A percentile compares a stretch with the other conserved stretches of the same genome.
These are phyloP conservation scores for Clathrospora elynae DNA, from an alignment of 2,329 filamentous ascomycete genomes.

Conservation along the genomic window DNA sequence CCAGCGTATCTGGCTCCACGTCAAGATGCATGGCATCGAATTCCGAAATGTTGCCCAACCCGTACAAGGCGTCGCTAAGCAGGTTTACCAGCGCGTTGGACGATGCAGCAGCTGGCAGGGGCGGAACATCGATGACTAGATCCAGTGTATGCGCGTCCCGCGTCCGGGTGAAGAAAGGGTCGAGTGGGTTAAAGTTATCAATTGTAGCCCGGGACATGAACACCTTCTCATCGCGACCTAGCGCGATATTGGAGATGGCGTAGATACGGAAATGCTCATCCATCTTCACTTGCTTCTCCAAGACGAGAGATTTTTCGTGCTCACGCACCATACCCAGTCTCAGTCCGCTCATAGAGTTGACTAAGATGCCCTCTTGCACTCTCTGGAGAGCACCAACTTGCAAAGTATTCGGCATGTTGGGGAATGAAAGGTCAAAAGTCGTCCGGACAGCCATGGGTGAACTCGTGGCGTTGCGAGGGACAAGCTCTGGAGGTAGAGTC, in stretches of 20 bases:
- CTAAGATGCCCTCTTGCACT: constrained; percentile 62
- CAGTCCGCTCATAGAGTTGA: constrained; percentile 65
- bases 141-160: constrained; percentile 76
- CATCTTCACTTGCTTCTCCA: constrained; percentile 39
- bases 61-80: constrained; percentile 29
- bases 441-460: constrained; percentile 71
- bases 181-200: constrained; percentile 71
- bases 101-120: constrained; percentile 27
- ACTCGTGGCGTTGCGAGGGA: constrained; percentile 79
- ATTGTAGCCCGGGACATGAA: constrained; percentile 75
- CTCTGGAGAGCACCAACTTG: constrained; percentile 60
- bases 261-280: constrained; percentile 70
- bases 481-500: constrained; percentile 78
- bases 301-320: constrained; percentile 49
- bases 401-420: constrained; percentile 58
- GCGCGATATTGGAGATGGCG: constrained; percentile 76
- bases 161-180: constrained; percentile 82
- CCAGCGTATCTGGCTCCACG: constrained; percentile 31
- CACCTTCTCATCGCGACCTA: constrained; percentile 87
- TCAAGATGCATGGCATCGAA: constrained; percentile 32
- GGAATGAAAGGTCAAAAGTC: constrained; percentile 73
- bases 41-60: constrained; percentile 32
- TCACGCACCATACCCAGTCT: constrained; percentile 72
- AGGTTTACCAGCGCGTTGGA: constrained; percentile 27
- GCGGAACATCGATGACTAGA: constrained; percentile 65